These are phyloP conservation scores for Lactarius quietus DNA, from an alignment of 768 basidiomycete genomes.

Conservation along the genomic window DNA sequence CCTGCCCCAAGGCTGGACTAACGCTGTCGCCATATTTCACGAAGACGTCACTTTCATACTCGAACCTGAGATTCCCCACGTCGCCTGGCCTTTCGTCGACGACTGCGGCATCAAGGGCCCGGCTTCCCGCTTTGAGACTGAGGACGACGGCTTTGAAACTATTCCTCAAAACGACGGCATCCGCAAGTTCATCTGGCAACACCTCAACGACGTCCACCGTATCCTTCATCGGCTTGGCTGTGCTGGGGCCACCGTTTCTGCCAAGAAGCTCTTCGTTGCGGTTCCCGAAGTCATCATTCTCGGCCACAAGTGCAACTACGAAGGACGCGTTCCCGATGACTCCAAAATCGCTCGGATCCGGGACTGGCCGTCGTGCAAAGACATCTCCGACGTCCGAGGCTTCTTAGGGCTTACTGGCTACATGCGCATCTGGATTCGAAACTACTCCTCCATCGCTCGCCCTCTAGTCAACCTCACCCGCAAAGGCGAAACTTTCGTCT, in stretches of 20 bases:
- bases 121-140: too few relatives aligned
- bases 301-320: constrained; percentile 36
- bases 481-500: too few relatives aligned
- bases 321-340: constrained; percentile 34
- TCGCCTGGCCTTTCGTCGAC: too few relatives aligned
- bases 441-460: too few relatives aligned
- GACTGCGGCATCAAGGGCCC: too few relatives aligned
- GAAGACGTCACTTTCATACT: neutral
- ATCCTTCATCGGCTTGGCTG: neutral
- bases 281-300: constrained; percentile 34
- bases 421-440: too few relatives aligned
- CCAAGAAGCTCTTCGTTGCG: neutral
- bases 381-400: constrained; percentile 28
- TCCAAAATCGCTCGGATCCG: constrained; percentile 29
- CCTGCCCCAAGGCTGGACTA: neutral
- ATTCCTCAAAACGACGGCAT: neutral
- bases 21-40: neutral
- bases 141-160: neutral
- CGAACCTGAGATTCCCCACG: neutral
- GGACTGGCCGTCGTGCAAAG: constrained; percentile 27
- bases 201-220: neutral
- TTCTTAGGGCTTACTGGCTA: too few relatives aligned
- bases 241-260: neutral
- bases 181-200: neutral
- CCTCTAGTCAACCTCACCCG: too few relatives aligned